Evolutionary conservation across 805 yeast genomes (phyloP), one percentile per base, ranked within the genome.

Genomic region (Saturnispora serradocipensis): DNA sequence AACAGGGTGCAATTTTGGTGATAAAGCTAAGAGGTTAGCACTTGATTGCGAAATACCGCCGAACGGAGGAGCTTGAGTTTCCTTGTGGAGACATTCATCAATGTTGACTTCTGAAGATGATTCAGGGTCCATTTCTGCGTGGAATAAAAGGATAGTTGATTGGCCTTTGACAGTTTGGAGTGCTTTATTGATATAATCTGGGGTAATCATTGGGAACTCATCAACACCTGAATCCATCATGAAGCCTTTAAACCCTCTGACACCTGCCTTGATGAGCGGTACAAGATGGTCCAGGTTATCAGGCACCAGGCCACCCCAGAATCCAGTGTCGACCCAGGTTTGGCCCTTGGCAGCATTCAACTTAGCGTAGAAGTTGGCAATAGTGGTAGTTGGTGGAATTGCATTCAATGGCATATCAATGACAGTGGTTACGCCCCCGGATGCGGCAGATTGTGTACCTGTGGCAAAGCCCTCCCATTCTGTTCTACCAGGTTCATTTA

Each of bases 401-500:
- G 97, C 96, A 67, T 90, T 90, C 63, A 90, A 71, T 0, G 98
- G 98, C 98, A 90, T 90, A 65, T 90, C 98, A 18, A 90, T 77
- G 18, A 90, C 95, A 0, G 97, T 89, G 24, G 98, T 90, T 46
- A 90, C 97, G 53, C 98, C 98, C 16, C 98, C 98, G 11, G 90
- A 76, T 0, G 95, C 95, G 0, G 97, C 97, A 2, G 96, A 86
- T 63, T 84, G 83, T 0, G 98, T 90, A 0, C 98, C 98, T 0
- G 96, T 85, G n/a, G 82, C 96, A 65, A 91, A 90, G 1, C 98
- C 98, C 67, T 90, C 98, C 98, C 98, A 90, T 56, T 89, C 96
- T 1, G 97, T 90, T 59, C 97, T 73, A n/a, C 98, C 98, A 0
- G 98, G 97, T 62, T 91, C 98, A 66, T 91, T 91, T 59, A 90